phyloP scores from a whole-genome alignment of 768 basidiomycete species.

The Phlebiopsis gigantea region DNA sequence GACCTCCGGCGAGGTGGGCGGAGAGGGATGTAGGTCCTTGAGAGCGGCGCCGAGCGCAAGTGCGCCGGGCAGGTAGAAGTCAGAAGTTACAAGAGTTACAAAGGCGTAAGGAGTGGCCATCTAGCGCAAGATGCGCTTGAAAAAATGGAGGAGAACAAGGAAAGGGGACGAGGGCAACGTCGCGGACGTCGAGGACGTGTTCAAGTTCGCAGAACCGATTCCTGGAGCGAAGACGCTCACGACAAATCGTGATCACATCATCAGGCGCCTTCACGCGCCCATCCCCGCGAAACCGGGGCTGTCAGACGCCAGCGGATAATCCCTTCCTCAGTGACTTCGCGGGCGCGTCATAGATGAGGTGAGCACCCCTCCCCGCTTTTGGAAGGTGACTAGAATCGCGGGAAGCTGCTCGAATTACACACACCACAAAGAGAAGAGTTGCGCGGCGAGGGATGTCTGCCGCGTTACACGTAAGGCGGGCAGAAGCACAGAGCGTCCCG shows the following conservation, averaged over 20 bases:
- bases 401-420: too few species aligned
- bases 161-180: conserved; percentile 9
- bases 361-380: not conserved
- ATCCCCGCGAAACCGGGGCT: conserved; percentile 1
- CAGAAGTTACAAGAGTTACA: conserved; percentile 88
- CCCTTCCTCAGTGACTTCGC: not conserved
- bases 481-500: not conserved
- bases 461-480: not conserved
- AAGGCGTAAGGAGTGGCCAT: conserved; percentile 77
- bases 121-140: conserved; percentile 17
- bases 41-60: conserved; percentile 84
- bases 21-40: conserved; percentile 66
- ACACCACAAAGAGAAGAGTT: too few species aligned
- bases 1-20: conserved; percentile 52
- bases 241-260: not conserved
- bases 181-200: conserved; percentile 16
- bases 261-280: not conserved
- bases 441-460: not conserved
- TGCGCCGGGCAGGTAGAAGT: conserved; percentile 89
- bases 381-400: not conserved
- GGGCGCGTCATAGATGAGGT: not conserved
- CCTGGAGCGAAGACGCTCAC: not conserved
- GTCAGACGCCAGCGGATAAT: not conserved
- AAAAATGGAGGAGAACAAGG: conserved; percentile 12
- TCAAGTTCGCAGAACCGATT: conserved; percentile 13